These are phyloP conservation scores for Sarocladium brachiariae DNA, from an alignment of 2,329 filamentous ascomycete genomes.

Conservation along the genomic window DNA sequence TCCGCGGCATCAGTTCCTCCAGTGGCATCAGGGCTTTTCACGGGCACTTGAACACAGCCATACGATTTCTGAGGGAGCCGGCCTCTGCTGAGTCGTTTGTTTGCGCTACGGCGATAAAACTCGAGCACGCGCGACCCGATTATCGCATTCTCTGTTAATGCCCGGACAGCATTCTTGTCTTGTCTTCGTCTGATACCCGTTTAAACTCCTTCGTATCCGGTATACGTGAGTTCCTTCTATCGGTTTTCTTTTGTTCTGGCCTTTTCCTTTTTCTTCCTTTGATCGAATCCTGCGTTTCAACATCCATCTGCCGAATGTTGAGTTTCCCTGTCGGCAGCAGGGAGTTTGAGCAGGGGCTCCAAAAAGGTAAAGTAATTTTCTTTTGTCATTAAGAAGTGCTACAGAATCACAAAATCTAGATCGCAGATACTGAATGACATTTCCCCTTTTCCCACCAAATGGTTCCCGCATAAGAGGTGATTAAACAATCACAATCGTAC, in stretches of 20 bases:
- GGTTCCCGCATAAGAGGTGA: neutral
- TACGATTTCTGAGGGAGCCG: neutral
- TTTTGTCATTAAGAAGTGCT: neutral
- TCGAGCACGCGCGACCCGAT: neutral
- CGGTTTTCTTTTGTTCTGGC: too few species aligned
- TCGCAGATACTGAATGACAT: neutral
- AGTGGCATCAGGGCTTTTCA: neutral
- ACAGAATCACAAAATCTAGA: slow-evolving; percentile 3
- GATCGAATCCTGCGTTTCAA: too few species aligned
- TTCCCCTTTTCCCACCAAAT: neutral
- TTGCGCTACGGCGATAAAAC: slow-evolving; percentile 13
- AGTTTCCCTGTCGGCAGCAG: too few species aligned
- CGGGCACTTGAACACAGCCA: slow-evolving; percentile 1
- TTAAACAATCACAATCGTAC: slow-evolving; percentile 1
- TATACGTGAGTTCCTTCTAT: too few species aligned
- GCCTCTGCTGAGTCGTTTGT: slow-evolving; percentile 16
- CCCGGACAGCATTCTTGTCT: too few species aligned
- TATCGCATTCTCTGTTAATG: neutral
- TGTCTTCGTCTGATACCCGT: too few species aligned
- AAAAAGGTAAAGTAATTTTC: neutral
- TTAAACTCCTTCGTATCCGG: too few species aligned
- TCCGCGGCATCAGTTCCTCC: neutral
- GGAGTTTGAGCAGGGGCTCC: too few species aligned
- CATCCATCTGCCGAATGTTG: too few species aligned
- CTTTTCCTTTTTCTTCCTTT: too few species aligned